A percentile compares a stretch with the other conserved stretches of the same genome.
Evolutionary conservation across 495 filamentous ascomycete genomes (phyloP).

Genomic region (Pseudevernia furfuracea): DNA sequence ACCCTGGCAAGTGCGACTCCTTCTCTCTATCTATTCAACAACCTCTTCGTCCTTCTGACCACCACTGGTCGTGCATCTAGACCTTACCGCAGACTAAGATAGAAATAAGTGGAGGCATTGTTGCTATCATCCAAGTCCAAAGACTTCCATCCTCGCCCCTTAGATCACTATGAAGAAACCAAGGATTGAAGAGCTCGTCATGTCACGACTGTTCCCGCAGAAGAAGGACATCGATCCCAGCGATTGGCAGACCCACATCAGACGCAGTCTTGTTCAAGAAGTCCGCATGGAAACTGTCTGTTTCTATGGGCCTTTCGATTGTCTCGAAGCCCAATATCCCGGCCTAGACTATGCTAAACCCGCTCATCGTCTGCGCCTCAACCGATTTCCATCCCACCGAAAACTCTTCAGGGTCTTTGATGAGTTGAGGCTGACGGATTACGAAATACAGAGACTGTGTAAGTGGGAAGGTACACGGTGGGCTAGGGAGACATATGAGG

Average conservation of each 20-base stretch:
- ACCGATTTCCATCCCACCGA: conserved; percentile 73
- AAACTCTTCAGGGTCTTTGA: conserved; percentile 79
- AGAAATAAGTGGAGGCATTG: not conserved
- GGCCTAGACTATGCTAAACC: conserved; percentile 78
- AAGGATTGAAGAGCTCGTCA: conserved; percentile 47
- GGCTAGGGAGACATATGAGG: conserved; percentile 77
- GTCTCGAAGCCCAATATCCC: conserved; percentile 81
- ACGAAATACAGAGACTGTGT: conserved; percentile 70
- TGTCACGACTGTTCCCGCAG: conserved; percentile 50
- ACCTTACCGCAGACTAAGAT: not conserved
- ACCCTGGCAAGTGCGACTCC: no score
- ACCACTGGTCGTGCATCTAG: not conserved
- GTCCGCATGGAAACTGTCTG: conserved; percentile 75
- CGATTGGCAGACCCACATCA: conserved; percentile 52
- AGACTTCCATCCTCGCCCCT: not conserved
- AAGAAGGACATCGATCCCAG: conserved; percentile 48
- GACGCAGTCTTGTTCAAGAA: conserved; percentile 72
- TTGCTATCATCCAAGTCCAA: not conserved
- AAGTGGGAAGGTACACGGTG: conserved; percentile 93
- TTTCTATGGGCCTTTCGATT: conserved; percentile 81
- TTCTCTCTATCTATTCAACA: not conserved
- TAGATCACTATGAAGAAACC: conserved; percentile 50
- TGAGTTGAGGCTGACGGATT: conserved; percentile 60
- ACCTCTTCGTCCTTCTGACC: not conserved
- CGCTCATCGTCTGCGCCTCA: conserved; percentile 75